These are phyloP conservation scores for Ulvella scutata DNA, from an alignment of 139 green algal genomes.

Conservation along the genomic window DNA sequence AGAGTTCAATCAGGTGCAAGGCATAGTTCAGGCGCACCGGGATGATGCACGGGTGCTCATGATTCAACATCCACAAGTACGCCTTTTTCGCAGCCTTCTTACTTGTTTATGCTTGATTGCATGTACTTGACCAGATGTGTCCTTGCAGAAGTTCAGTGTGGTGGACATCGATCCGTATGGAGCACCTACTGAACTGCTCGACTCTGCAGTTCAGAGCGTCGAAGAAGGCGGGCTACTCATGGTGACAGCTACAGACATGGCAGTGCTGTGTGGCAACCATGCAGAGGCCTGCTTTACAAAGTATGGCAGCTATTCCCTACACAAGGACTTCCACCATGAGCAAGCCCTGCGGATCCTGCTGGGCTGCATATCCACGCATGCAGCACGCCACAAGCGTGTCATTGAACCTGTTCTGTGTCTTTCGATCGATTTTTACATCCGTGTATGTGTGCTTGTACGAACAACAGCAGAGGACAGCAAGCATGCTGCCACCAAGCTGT, in stretches of 20 bases:
- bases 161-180: slow-evolving; percentile 97
- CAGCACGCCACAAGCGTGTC: slow-evolving; percentile 67
- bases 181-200: slow-evolving; percentile 75
- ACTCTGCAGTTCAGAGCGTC: slow-evolving; percentile 78
- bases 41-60: slow-evolving; percentile 73
- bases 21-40: slow-evolving; percentile 26
- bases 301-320: slow-evolving; percentile 82
- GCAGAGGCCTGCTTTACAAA: slow-evolving; percentile 85
- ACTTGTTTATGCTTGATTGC: too few species aligned
- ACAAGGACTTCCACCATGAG: slow-evolving; percentile 89
- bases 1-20: slow-evolving; percentile 46
- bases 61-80: slow-evolving; percentile 41
- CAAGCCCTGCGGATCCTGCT: slow-evolving; percentile 87
- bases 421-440: slow-evolving; percentile 93
- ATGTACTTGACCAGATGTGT: too few species aligned
- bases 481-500: slow-evolving; percentile 48
- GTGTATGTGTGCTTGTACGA: slow-evolving; percentile 85
- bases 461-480: slow-evolving; percentile 58
- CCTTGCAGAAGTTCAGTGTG: slow-evolving; percentile 57
- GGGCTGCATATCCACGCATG: slow-evolving; percentile 63
- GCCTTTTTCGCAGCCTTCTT: too few species aligned
- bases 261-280: slow-evolving; percentile 93
- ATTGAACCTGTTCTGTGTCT: slow-evolving; percentile 83
- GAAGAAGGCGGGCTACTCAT: slow-evolving; percentile 82
- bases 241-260: slow-evolving; percentile 95